Base-by-base conservation (phyloP, 805 yeast genomes). In the Metschnikowia gelsemii region DNA sequence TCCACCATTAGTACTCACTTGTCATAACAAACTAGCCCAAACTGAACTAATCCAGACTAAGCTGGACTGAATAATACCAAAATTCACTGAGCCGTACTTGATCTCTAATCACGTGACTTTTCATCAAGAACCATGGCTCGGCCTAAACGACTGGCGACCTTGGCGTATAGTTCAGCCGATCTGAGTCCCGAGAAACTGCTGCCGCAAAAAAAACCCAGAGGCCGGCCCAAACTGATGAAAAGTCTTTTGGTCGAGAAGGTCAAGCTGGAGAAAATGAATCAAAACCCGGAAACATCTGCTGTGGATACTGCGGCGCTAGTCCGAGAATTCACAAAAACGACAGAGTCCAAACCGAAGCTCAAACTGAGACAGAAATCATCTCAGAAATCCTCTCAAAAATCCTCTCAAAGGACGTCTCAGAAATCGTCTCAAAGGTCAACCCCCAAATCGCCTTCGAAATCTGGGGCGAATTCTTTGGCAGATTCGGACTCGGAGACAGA, bases 181-280 rank as follows among this genome's bases (percentile, higher is more conserved):
- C 40, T 36, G 34, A 29, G 23, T 23, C 34, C 40, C 17, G 33
- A 36, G 7, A 28, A 16, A 21, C n/a, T n/a, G n/a, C n/a, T n/a
- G n/a, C n/a, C n/a, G n/a, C n/a, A n/a, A n/a, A n/a, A n/a, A n/a
- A n/a, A n/a, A n/a, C n/a, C n/a, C n/a, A n/a, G n/a, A n/a, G n/a
- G n/a, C n/a, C n/a, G n/a, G n/a, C n/a, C n/a, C n/a, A n/a, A n/a
- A n/a, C n/a, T n/a, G n/a, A n/a, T n/a, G n/a, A n/a, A n/a, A n/a
- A n/a, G n/a, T n/a, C n/a, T n/a, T n/a, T n/a, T n/a, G n/a, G n/a
- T n/a, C n/a, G n/a, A n/a, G n/a, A n/a, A n/a, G n/a, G n/a, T n/a
- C n/a, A n/a, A n/a, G n/a, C n/a, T n/a, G n/a, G n/a, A n/a, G n/a
- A n/a, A n/a, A n/a, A n/a, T n/a, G n/a, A n/a, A n/a, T n/a, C n/a